Base-by-base conservation (phyloP, 164 flowering plant genomes). In the Echeveria elegans region DNA sequence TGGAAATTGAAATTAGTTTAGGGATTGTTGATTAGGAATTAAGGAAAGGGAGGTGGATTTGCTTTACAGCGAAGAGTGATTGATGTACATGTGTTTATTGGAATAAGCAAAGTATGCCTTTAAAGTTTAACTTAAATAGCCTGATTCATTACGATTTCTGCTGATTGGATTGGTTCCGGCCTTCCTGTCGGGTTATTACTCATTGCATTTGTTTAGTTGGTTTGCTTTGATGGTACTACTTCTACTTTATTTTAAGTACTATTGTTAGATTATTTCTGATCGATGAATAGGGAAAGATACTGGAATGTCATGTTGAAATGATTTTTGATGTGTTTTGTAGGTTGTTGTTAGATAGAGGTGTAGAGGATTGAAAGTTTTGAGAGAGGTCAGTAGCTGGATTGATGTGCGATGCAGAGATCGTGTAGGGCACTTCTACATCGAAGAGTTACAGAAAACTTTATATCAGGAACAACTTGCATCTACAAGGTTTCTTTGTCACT, bases 391-490 rank as follows among this genome's bases (percentile, higher is more conserved):
- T 28, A 26, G 2, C 72, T 38, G 75, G 79, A 81, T 84, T 88
- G 85, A 87, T 89, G 94, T 72, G 82, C 82, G 59, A 94, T 94
- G 99, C 99, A 91, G 83, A 84, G 92, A 78, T 88, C 99, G 68
- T 86, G 87, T 50, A 86, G 76, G 84, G 88, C 91, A 85, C 85
- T 88, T 88, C 91, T 85, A 68, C 80, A 81, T 36, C 77, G 92
- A 76, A 82, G 89, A 82, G 96, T 86, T 79, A 76, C 80, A 67
- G 81, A 76, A 69, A 76, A 73, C 71, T 70, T 77, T 6, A 68
- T 61, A 56, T 71, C 68, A 36, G 85, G 86, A 19, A 77, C 81
- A 72, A 82, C 70, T 65, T 72, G 70, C n/a, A 70, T 83, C 65
- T 86, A 77, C 73, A 85, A 77, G 70, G 77, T 85, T 60, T 89